phyloP scores from a whole-genome alignment of 768 basidiomycete species.

The Lactifluus subvellereus region DNA sequence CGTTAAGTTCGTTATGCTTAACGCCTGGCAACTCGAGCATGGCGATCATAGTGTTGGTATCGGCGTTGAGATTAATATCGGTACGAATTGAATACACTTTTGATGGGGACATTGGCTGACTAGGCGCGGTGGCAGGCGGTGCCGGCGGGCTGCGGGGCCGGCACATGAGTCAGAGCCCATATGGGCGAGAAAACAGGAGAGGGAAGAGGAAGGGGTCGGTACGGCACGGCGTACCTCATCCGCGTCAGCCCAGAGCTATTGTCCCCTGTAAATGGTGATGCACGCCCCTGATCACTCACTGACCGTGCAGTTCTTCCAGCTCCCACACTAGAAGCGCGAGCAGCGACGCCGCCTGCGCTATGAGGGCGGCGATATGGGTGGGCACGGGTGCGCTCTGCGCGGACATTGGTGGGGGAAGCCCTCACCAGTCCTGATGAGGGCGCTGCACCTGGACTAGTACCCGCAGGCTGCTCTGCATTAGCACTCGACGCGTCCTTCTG shows the following conservation, averaged over 20 bases:
- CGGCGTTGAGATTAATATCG: slow-evolving; percentile 53
- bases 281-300: slow-evolving; percentile 19
- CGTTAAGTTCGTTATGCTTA: slow-evolving; percentile 48
- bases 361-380: slow-evolving; percentile 24
- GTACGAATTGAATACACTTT: slow-evolving; percentile 45
- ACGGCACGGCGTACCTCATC: slow-evolving; percentile 22
- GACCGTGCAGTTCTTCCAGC: slow-evolving; percentile 2
- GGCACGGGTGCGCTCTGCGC: slow-evolving; percentile 16
- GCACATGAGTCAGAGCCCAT: slow-evolving; percentile 3
- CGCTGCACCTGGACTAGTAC: slow-evolving; percentile 1
- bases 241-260: slow-evolving; percentile 15
- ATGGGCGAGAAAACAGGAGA: background rate
- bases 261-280: slow-evolving; percentile 11
- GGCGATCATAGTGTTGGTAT: slow-evolving; percentile 47
- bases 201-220: background rate
- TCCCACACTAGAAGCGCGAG: background rate
- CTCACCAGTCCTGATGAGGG: slow-evolving; percentile 18
- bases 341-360: slow-evolving; percentile 11
- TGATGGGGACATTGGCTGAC: background rate
- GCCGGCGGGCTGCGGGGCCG: slow-evolving; percentile 18
- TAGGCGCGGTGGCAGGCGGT: slow-evolving; percentile 5
- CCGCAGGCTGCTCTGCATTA: slow-evolving; percentile 14
- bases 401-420: slow-evolving; percentile 14
- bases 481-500: slow-evolving; percentile 16
- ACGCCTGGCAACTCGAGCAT: slow-evolving; percentile 69